Evolutionary conservation across 2,329 filamentous ascomycete species (phyloP), one percentile per base, ranked within the genome.

Genomic region (Pestalotiopsis sp.): DNA sequence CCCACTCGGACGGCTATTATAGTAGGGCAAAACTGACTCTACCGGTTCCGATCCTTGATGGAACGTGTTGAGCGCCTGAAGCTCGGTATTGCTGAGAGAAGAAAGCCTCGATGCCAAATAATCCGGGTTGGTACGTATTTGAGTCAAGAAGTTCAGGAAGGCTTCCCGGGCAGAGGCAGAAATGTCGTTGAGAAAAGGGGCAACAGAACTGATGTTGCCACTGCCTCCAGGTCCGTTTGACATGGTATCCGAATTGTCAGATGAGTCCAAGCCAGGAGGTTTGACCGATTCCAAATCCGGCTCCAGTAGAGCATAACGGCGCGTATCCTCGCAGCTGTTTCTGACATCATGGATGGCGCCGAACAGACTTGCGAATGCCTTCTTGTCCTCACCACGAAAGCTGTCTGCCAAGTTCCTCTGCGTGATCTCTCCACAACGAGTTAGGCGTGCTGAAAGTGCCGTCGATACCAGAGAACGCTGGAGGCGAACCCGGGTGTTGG

Each of bases 31-130:
- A 68, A 97, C 91, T 23, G 94, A 95, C 78, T 97, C 94, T 77
- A 93, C 90, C 45, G 92, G 90, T 74, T 97, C 93, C 82, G 94
- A 86, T 72, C 90, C 89, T 78, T 93, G 91, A 79, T 95, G 92
- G 72, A 93, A 93, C 66, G 90, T 90, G 60, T 93, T 91, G 72
- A 99, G 86, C 68, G 91, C 87, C 73, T 91, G 89, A 66, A 98
- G 86, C 80, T 98, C 95, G 70, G 90, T 83, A 69, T 91, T 89
- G 67, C 90, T 91, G 73, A 99, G 85, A 75, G 89, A 90, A 78
- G 90, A 90, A 72, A 99, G 87, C 72, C 95, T 90, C 72, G 92
- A 90, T 75, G 95, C 93, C 79, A 99, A 80, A 80, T 97, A 98
- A 75, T 95, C 91, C 49, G 94, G 91, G 78, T 97, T 95, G 71